A percentile compares a stretch with the other conserved stretches of the same genome.
These are phyloP conservation scores for Ampelocalamus luodianensis DNA, from an alignment of 176 grass and related monocot species.

Conservation along the genomic window DNA sequence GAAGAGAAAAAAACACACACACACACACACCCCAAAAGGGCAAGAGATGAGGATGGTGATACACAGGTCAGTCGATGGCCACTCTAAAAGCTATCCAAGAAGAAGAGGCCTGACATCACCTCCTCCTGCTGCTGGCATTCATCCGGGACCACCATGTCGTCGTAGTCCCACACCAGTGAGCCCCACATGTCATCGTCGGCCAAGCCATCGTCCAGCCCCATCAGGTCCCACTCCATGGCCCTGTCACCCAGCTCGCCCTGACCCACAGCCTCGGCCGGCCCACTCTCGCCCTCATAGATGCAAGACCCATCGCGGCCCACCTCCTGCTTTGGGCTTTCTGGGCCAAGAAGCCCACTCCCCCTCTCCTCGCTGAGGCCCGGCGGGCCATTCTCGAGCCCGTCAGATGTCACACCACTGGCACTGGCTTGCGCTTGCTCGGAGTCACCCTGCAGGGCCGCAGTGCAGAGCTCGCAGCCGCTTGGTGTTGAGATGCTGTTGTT, in stretches of 20 bases:
- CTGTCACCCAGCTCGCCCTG: background rate
- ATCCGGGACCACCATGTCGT: background rate
- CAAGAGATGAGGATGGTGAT: background rate
- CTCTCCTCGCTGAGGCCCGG: slow-evolving; percentile 28
- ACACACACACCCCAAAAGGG: background rate
- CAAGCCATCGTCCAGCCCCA: slow-evolving; percentile 39
- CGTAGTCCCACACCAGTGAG: slow-evolving; percentile 45
- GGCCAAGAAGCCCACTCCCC: slow-evolving; percentile 33
- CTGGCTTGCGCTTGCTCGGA: slow-evolving; percentile 47
- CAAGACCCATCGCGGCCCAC: background rate
- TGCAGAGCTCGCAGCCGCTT: background rate
- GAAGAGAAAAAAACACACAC: too few relatives aligned
- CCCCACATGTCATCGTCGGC: slow-evolving; percentile 43
- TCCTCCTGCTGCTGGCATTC: background rate
- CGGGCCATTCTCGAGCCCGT: slow-evolving; percentile 32
- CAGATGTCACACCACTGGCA: slow-evolving; percentile 44
- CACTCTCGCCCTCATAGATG: background rate
- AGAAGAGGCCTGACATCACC: slow-evolving; percentile 26
- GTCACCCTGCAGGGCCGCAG: background rate
- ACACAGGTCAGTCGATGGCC: background rate
- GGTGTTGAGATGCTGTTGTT: background rate
- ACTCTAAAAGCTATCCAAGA: slow-evolving; percentile 36
- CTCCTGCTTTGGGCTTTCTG: background rate
- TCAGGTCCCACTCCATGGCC: slow-evolving; percentile 51
- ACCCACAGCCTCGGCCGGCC: background rate